A percentile compares a stretch with the other conserved stretches of the same genome.
phyloP scores from a whole-genome alignment of 495 filamentous ascomycete genomes.

The Talaromyces proteolyticus region DNA sequence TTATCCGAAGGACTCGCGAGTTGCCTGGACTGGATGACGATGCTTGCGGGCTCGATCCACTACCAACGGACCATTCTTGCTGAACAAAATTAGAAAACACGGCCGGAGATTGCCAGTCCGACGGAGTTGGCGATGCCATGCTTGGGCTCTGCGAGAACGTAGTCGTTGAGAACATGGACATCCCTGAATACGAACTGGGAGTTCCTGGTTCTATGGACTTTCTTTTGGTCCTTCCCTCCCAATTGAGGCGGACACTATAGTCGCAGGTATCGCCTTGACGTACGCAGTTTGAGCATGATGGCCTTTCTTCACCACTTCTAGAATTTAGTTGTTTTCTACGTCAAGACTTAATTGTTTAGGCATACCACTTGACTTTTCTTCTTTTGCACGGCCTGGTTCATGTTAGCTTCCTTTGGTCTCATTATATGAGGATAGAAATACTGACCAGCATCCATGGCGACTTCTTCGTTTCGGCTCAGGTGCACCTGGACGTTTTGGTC shows the following conservation, averaged over 20 bases:
- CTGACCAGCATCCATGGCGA: slow-evolving; percentile 82
- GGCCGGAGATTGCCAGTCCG: background rate
- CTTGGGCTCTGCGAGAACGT: background rate
- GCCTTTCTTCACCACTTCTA: slow-evolving; percentile 66
- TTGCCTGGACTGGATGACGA: background rate
- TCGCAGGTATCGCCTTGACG: slow-evolving; percentile 74
- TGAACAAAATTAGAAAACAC: background rate
- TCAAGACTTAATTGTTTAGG: background rate
- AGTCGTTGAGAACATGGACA: slow-evolving; percentile 13
- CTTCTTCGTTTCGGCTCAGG: slow-evolving; percentile 67
- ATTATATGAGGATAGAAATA: slow-evolving; percentile 5
- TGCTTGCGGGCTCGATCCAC: slow-evolving; percentile 2
- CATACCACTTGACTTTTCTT: slow-evolving; percentile 76
- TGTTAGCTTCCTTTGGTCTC: background rate
- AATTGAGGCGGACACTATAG: slow-evolving; percentile 80
- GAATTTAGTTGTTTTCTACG: slow-evolving; percentile 3
- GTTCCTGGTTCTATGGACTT: slow-evolving; percentile 19
- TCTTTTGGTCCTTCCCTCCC: slow-evolving; percentile 62
- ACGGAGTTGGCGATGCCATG: background rate
- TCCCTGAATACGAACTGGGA: slow-evolving; percentile 23
- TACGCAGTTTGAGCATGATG: slow-evolving; percentile 70
- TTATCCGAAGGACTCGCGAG: background rate
- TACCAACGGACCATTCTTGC: background rate
- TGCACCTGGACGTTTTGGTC: slow-evolving; percentile 58
- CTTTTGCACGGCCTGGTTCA: slow-evolving; percentile 70